Conservation (phyloP, 2,329 filamentous ascomycete species). For the Penicillium sumatraense region DNA sequence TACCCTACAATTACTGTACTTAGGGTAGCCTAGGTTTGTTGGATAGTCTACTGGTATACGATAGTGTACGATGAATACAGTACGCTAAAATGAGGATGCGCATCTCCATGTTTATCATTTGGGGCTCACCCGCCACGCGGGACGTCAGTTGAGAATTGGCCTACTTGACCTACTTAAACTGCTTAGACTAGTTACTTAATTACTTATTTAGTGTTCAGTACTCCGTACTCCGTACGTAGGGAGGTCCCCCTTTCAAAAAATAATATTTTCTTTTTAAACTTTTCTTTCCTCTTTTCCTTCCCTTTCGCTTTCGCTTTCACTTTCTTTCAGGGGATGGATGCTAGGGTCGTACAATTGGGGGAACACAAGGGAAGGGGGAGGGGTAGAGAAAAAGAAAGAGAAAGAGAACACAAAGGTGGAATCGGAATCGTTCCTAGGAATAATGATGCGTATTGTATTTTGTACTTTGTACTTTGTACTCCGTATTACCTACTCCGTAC, state of each 20-base stretch:
- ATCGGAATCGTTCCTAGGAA: neutral
- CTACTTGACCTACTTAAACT: neutral
- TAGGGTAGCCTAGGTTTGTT: no score
- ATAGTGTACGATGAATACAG: neutral
- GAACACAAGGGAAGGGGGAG: neutral
- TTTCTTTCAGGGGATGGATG: neutral
- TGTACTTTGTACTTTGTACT: neutral
- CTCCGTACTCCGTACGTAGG: no score
- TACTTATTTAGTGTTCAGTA: no score
- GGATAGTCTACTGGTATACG: no score
- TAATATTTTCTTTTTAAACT: no score
- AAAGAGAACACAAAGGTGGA: neutral
- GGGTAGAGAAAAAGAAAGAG: neutral
- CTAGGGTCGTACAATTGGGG: neutral
- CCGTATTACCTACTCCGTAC: neutral
- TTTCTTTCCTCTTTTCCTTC: neutral
- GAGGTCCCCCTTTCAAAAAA: no score
- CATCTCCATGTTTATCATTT: constrained; percentile 1
- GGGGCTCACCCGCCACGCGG: constrained; percentile 9
- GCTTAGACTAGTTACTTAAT: no score
- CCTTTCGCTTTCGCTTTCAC: neutral
- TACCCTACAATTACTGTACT: no score
- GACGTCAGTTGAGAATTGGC: neutral
- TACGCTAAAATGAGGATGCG: constrained; percentile 1
- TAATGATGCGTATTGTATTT: neutral